These are phyloP conservation scores for Aspergillus spinulosporus DNA, from an alignment of 2,329 filamentous ascomycete genomes.

Conservation along the genomic window DNA sequence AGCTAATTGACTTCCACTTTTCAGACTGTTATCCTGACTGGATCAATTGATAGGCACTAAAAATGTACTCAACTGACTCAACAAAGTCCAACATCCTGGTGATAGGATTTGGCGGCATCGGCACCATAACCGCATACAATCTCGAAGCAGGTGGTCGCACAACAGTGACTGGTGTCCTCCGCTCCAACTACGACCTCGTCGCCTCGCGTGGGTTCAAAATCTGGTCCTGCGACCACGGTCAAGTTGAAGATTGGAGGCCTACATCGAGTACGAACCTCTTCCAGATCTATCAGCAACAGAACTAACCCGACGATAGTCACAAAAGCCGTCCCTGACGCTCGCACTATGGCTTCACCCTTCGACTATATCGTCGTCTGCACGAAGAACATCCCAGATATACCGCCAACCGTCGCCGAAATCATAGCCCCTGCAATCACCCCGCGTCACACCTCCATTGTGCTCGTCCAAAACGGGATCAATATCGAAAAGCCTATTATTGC, in stretches of 20 bases:
- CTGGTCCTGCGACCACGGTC: not conserved
- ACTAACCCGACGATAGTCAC: not conserved
- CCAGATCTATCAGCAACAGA: too few species aligned
- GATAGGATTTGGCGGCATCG: not conserved
- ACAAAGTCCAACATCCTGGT: not conserved
- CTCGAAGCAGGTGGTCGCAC: not conserved
- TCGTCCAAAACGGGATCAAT: constrained; percentile 65
- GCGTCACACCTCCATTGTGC: constrained; percentile 54
- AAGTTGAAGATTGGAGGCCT: not conserved
- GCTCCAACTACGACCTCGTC: not conserved
- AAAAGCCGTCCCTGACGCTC: not conserved
- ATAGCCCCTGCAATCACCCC: constrained; percentile 55
- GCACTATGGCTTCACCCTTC: constrained; percentile 32
- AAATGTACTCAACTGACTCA: too few species aligned
- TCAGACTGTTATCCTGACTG: not conserved
- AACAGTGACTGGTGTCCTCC: not conserved
- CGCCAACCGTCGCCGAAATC: constrained; percentile 50
- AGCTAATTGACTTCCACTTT: not conserved
- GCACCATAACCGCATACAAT: not conserved
- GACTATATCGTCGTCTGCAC: constrained; percentile 62
- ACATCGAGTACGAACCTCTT: not conserved
- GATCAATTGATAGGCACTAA: too few species aligned
- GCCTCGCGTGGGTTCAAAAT: not conserved
- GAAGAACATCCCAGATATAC: constrained; percentile 60
- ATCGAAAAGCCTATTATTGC: constrained; percentile 56